Evolutionary conservation across 176 grass and related monocot species (phyloP).

Genomic region (Carex pumila): DNA sequence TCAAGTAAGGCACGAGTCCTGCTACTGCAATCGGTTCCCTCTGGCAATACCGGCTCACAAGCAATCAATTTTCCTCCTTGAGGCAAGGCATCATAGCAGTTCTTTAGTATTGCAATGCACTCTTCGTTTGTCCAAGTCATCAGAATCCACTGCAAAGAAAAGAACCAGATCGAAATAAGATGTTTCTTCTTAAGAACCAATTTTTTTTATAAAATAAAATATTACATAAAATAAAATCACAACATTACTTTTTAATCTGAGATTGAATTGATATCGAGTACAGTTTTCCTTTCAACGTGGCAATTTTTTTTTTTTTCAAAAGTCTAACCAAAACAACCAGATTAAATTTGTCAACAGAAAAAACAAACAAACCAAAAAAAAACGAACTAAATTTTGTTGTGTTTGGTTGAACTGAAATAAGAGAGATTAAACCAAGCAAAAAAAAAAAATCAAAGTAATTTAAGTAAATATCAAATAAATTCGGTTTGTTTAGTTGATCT

Average conservation of each 20-base stretch:
- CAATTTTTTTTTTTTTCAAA: too few relatives aligned
- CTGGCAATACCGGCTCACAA: conserved; percentile 76
- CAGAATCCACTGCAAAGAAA: conserved; percentile 54
- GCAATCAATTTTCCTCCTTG: conserved; percentile 66
- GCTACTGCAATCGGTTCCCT: conserved; percentile 39
- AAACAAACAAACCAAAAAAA: too few relatives aligned
- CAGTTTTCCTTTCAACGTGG: neutral
- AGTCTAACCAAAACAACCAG: too few relatives aligned
- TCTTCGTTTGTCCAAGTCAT: conserved; percentile 84
- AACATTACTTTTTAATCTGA: neutral
- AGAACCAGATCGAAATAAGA: neutral
- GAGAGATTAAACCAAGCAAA: too few relatives aligned
- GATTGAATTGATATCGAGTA: neutral
- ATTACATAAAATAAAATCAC: neutral
- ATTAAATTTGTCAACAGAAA: too few relatives aligned
- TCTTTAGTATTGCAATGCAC: conserved; percentile 60
- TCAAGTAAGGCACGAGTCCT: conserved; percentile 76
- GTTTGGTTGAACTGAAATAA: too few relatives aligned
- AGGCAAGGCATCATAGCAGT: conserved; percentile 59
- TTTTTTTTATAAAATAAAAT: too few relatives aligned
- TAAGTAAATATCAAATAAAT: too few relatives aligned
- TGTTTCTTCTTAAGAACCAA: neutral
- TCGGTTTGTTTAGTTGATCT: too few relatives aligned
- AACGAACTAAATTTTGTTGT: too few relatives aligned
- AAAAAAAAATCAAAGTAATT: too few relatives aligned